Evolutionary conservation across 768 basidiomycete genomes (phyloP), one percentile per base, ranked within the genome.

Genomic region (Panaeolus papilionaceus): DNA sequence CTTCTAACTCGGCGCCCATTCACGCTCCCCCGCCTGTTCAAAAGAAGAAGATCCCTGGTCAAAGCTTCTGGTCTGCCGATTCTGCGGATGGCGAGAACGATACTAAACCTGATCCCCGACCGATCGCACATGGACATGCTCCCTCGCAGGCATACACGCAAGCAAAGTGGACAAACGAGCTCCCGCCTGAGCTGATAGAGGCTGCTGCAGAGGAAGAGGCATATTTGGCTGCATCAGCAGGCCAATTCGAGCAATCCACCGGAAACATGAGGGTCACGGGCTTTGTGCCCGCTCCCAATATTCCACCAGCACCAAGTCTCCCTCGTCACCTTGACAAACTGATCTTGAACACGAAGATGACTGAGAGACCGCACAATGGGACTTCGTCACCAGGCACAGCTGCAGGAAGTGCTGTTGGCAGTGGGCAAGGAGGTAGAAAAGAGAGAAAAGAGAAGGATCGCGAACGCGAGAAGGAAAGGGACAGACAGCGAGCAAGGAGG

Each of bases 311-410:
- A 2, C 96, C 98, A 0, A 82, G 85, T 1, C 84, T 99, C 51
- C 98, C 98, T 0, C 82, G 96, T 1, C 95, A 98, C 74, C 82
- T 99, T 47, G 96, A 99, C 74, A 96, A 95, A 73, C 89, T 98
- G 62, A 98, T 98, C 67, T 79, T 99, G 68, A 99, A 99, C 73
- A 74, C 84, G 71, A 71, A 78, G 68, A 79, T 79, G 49, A 78
- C 74, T 9, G 72, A 73, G 38, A 40, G 68, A 38, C 73, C 67
- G 67, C 74, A 66, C 65, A 74, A 68, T 66, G 63, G 69, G 38
- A 68, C 61, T n/a, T 71, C 66, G 61, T 74, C 44, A 58, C 7
- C 26, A 33, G 65, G 42, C 18, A 67, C 37, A 23, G 66, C 51
- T 23, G 44, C 49, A 39, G 64, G 69, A 18, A 71, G 71, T 20